Evolutionary conservation across 306 rosid species (phyloP).

Genomic region (Arachis stenosperma): DNA sequence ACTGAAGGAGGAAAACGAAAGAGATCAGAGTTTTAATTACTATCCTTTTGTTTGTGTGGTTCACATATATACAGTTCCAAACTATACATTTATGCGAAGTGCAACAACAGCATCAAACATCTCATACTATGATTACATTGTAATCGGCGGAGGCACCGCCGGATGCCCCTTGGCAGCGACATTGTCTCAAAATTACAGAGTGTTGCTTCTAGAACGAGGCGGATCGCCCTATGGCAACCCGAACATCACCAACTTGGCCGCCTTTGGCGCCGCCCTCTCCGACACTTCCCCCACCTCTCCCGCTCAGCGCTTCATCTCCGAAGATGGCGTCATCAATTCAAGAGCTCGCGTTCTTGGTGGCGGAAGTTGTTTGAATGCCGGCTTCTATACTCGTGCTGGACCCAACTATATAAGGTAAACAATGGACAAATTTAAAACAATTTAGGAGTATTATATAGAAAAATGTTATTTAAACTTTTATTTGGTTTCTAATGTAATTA

Average conservation of each 20-base stretch:
- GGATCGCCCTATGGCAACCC: conserved; percentile 80
- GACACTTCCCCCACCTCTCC: conserved; percentile 74
- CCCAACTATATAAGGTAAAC: conserved; percentile 49
- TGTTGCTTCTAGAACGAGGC: conserved; percentile 78
- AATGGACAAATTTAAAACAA: not conserved
- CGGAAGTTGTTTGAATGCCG: conserved; percentile 75
- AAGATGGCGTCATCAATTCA: conserved; percentile 78
- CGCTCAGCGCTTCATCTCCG: conserved; percentile 74
- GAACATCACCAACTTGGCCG: conserved; percentile 55
- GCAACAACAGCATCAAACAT: conserved; percentile 55
- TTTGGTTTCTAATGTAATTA: no score
- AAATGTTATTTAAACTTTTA: no score
- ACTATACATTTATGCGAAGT: conserved; percentile 55
- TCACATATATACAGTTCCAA: conserved; percentile 41
- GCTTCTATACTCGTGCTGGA: conserved; percentile 75
- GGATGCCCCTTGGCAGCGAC: conserved; percentile 92
- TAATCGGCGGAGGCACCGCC: conserved; percentile 83
- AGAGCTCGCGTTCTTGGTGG: conserved; percentile 86
- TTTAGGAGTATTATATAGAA: no score
- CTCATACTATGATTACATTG: conserved; percentile 72
- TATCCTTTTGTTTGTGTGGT: not conserved
- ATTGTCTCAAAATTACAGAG: conserved; percentile 64
- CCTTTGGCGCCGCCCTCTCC: conserved; percentile 68
- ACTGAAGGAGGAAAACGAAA: not conserved
- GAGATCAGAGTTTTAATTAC: not conserved